Conservation (phyloP, 176 grass and related monocot genomes). For the Triticum urartu region DNA sequence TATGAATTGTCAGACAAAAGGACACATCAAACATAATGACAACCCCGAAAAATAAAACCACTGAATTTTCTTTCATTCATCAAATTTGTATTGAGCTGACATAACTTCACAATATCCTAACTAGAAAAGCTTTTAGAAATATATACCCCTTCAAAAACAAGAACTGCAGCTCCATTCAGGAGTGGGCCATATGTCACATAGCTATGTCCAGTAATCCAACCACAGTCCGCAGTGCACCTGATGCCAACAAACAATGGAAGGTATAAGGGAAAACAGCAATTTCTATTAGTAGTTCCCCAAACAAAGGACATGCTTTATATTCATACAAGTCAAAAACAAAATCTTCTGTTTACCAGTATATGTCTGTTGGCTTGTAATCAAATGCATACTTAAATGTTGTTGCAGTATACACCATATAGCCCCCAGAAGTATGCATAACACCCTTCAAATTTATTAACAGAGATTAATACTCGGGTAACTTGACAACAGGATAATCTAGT, state of each 20-base stretch:
- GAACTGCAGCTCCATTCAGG: constrained; percentile 74
- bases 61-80: neutral
- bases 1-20: constrained; percentile 16
- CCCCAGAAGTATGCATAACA: constrained; percentile 95
- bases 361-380: constrained; percentile 86
- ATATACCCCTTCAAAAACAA: constrained; percentile 83
- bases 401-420: constrained; percentile 96
- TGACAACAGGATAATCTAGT: neutral
- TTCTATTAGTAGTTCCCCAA: constrained; percentile 18
- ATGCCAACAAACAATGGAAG: constrained; percentile 28
- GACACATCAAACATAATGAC: neutral
- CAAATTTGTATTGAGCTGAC: neutral
- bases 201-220: constrained; percentile 89
- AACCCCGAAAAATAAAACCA: neutral
- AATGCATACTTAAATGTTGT: constrained; percentile 99
- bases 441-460: constrained; percentile 50
- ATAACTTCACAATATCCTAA: neutral
- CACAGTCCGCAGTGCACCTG: constrained; percentile 92
- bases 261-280: neutral
- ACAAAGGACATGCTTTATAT: constrained; percentile 5
- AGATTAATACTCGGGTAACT: constrained; percentile 28
- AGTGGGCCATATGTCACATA: constrained; percentile 88
- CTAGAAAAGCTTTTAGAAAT: constrained; percentile 25
- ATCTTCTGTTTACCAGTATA: constrained; percentile 77
- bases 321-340: neutral